Evolutionary conservation across 352 stramenopile genomes (phyloP), one percentile per base, ranked within the genome.

Genomic region (Phytophthora sojae): DNA sequence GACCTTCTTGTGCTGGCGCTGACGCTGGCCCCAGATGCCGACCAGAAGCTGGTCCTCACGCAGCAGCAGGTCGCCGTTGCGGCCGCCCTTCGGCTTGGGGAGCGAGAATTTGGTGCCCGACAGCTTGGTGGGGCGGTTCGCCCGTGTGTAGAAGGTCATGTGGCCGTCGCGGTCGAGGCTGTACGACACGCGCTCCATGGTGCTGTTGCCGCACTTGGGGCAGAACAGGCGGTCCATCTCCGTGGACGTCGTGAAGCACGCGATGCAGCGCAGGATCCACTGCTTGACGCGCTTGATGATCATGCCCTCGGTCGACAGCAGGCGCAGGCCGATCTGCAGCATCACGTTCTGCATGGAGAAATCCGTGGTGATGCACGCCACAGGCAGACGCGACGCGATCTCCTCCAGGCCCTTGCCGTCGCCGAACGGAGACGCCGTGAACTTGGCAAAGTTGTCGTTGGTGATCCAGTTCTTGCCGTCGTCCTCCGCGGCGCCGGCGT

Each of bases 51-150:
- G 97, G 84, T 99, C 97, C 79, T 99, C 97, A 39, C 97, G 88
- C 47, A 99, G 87, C 52, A 99, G 79, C 21, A 99, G 69, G 71
- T 99, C 98, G 53, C 97, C 97, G 57, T 99, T 74, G 17, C 91
- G 89, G 5, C 92, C 94, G 57, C 94, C 93, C 69, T 97, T 97
- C 26, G 97, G 89, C 78, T 99, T 99, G 7, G 97, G 97, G 15
- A 99, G 79, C n/a, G 96, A 98, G 79, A 98, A 99, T 76, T 99
- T 99, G 60, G 95, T 98, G 45, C 98, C 98, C 56, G 93, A 90
- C 45, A 98, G 87, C 81, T 98, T 98, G 49, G 78, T 82, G 8
- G 89, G 86, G 19, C 89, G 88, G 65, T 95, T 95, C 30, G 87
- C 79, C 25, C 88, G 86, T 67, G 84, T 90, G 75, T 96, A 94